Evolutionary conservation across 768 basidiomycete genomes (phyloP).

Genomic region (Amanita brunnescens): DNA sequence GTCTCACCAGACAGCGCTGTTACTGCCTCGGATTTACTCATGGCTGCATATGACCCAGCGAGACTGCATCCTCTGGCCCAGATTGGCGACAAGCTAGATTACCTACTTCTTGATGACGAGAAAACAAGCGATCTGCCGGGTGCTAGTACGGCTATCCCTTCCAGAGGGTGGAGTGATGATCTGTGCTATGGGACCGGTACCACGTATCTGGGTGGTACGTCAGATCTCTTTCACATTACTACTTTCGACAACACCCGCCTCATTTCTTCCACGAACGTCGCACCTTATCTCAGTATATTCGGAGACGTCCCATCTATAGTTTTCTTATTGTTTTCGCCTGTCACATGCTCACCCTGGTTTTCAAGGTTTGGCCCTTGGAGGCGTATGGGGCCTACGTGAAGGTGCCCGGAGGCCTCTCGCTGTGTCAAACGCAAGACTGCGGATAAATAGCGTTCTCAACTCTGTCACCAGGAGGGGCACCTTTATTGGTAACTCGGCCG

Average conservation of each 20-base stretch:
- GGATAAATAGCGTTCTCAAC: constrained; percentile 96
- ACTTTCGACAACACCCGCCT: constrained; percentile 40
- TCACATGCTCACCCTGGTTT: constrained; percentile 65
- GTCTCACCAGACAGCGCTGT: constrained; percentile 46
- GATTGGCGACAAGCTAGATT: constrained; percentile 90
- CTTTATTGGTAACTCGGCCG: constrained; percentile 97
- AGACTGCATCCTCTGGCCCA: constrained; percentile 91
- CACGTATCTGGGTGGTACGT: constrained; percentile 95
- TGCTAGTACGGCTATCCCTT: constrained; percentile 83
- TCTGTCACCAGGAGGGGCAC: constrained; percentile 94
- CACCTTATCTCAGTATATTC: constrained; percentile 60
- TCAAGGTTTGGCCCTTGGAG: constrained; percentile 90
- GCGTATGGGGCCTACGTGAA: constrained; percentile 93
- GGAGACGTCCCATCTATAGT: constrained; percentile 44
- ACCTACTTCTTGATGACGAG: constrained; percentile 92
- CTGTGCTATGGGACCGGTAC: constrained; percentile 98
- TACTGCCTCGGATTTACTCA: constrained; percentile 82
- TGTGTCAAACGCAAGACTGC: constrained; percentile 75
- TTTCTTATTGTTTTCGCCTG: constrained; percentile 73
- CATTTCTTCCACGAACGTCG: constrained; percentile 42
- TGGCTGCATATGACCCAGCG: constrained; percentile 83
- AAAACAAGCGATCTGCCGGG: constrained; percentile 89
- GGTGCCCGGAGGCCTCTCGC: constrained; percentile 83
- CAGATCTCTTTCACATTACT: constrained; percentile 56
- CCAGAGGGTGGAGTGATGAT: constrained; percentile 98